Evolutionary conservation across 495 filamentous ascomycete genomes (phyloP), one percentile per base, ranked within the genome.

Genomic region (Thozetella sp.): DNA sequence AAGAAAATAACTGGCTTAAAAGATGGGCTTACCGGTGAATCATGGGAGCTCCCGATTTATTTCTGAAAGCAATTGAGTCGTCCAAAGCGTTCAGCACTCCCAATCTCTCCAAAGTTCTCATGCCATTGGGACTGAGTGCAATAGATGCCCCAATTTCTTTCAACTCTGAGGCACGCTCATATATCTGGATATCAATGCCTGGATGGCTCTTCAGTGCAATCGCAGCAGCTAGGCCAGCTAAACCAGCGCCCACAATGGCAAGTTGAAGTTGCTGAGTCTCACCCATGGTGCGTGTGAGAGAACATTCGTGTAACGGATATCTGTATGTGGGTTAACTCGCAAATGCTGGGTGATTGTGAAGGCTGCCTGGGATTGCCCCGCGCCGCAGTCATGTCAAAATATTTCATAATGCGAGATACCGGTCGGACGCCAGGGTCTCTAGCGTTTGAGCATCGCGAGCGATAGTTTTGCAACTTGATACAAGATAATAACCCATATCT

Each of bases 101-200:
- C 13, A 80, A 71, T 50, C 69, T 75, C 37, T 82, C 73, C 40
- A 83, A 63, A 2, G 80, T 79, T 45, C 79, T 71, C 68, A 83
- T 72, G 15, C 79, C 80, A 74, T 82, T 82, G 20, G 78, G 78
- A 48, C 80, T 78, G 9, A 83, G 67, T 9, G 80, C 78, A 58
- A 82, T 81, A 25, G 76, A 79, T 0, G 77, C 80, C 10, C 78
- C 78, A 40, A 83, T 81, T 54, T 83, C 79, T 27, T 63, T 60
- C 6, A 81, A 70, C 59, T 80, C 71, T 0, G 69, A 55, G 9
- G 80, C 75, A 59, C 76, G 74, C 46, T 82, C 79, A 57, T 80
- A 83, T 15, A 82, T 56, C 46, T 76, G 67, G 10, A 80, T 63
- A 19, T 80, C 69, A 17, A 80, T 65, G 19, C 70, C 66, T 2